Evolutionary conservation across 2,329 filamentous ascomycete species (phyloP).

Genomic region (Hymenoscyphus linearis): DNA sequence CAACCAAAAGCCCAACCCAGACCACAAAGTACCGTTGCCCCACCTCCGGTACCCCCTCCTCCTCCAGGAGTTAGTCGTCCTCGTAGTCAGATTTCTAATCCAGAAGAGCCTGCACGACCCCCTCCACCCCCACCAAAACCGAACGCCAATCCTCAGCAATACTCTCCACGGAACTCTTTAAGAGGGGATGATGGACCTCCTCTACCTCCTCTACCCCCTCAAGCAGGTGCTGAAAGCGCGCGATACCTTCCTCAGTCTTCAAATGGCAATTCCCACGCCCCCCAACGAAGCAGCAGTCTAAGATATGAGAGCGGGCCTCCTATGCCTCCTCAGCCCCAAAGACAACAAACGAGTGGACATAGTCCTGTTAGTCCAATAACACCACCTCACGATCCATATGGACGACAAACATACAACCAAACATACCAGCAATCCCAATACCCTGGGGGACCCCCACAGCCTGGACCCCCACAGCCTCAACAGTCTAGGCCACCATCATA

Average conservation of each 20-base stretch:
- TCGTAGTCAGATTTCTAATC: conserved; percentile 30
- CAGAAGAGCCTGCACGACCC: conserved; percentile 25
- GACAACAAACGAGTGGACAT: conserved; percentile 21
- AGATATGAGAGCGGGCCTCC: conserved; percentile 27
- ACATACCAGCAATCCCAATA: conserved; percentile 13
- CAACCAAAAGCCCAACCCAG: conserved; percentile 41
- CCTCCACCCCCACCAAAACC: conserved; percentile 33
- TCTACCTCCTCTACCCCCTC: conserved; percentile 30
- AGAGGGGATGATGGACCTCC: conserved; percentile 29
- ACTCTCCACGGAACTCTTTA: conserved; percentile 14
- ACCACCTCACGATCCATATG: conserved; percentile 20
- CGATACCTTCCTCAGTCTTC: conserved; percentile 23
- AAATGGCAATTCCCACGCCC: conserved; percentile 21
- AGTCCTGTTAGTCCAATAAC: conserved; percentile 28
- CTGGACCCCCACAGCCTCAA: conserved; percentile 15
- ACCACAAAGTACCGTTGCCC: conserved; percentile 37
- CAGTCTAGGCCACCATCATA: conserved; percentile 19
- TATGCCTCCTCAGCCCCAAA: conserved; percentile 29
- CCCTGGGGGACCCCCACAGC: conserved; percentile 10
- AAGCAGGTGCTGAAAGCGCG: conserved; percentile 14
- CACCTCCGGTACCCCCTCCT: conserved; percentile 67
- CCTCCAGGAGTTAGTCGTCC: conserved; percentile 59
- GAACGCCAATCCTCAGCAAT: conserved; percentile 14
- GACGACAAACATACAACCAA: conserved; percentile 18
- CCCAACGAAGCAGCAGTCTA: conserved; percentile 31